These are phyloP conservation scores for Solanum gracilifrons DNA, from an alignment of 257 asterid species.

Conservation along the genomic window DNA sequence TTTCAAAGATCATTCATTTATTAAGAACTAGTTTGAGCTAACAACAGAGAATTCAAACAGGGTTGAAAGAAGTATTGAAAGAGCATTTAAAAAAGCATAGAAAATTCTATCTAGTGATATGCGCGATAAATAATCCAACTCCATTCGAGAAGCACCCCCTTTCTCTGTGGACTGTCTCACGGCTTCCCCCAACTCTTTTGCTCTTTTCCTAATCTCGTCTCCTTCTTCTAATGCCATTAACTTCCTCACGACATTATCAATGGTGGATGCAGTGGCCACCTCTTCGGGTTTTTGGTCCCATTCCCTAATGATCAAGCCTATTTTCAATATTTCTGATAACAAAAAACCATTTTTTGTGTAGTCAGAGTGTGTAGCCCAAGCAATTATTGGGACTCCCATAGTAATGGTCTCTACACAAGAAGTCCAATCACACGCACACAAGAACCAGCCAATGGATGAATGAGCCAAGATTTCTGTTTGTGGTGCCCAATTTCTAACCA, in stretches of 20 bases:
- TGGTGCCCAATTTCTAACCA: background rate
- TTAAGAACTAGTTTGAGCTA: no score
- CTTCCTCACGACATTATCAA: constrained; percentile 19
- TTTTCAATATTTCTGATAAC: background rate
- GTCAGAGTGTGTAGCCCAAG: background rate
- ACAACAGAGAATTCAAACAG: no score
- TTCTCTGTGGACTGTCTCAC: background rate
- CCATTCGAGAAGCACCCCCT: constrained; percentile 1
- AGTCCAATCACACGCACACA: background rate
- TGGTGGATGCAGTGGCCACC: background rate
- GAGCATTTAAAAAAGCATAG: no score
- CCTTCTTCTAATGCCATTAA: constrained; percentile 37
- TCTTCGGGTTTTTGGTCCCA: background rate
- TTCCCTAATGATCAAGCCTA: background rate
- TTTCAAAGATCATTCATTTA: no score
- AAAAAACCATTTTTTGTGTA: background rate
- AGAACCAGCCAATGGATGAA: background rate
- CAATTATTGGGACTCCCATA: background rate
- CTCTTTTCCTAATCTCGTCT: constrained; percentile 18
- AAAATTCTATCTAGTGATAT: constrained; percentile 6
- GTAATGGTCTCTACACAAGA: background rate
- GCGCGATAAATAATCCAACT: constrained; percentile 14
- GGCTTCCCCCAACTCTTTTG: constrained; percentile 13
- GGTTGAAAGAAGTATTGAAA: background rate
- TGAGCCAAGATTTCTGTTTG: background rate